Base-by-base conservation (phyloP, 1,284 basidiomycete species). In the Mrakiaceae sp. region DNA sequence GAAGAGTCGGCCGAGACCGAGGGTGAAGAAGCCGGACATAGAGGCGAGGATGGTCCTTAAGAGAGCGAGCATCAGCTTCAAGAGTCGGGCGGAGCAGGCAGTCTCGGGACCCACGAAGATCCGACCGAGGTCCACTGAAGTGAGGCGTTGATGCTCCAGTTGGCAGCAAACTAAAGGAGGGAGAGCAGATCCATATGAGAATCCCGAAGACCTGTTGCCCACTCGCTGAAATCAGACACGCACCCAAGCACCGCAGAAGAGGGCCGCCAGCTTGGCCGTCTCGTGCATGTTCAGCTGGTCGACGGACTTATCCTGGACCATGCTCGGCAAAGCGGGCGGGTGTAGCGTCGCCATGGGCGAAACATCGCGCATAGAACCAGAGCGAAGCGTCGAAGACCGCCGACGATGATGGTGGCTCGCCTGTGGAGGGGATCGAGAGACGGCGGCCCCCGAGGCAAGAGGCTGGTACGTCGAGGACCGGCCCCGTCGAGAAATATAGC, bases 91-190 rank as follows among this genome's bases (percentile, higher is more conserved):
- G 46, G 14, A 46, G 47, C 27, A 14, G 47, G 8, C 4, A 3
- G 10, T 58, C 39, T n/a, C 11, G 2, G 7, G 11, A 78, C 86
- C 67, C 74, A 89, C 40, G 89, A 85, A 72, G 90, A 94, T 4
- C 90, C 89, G 40, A 96, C 93, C 70, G 85, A 90, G 1, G 94
- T 96, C 74, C 86, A 88, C 49, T 83, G 84, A 57, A 96, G 79
- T 9, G 87, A 81, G 1, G 85, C 85, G 73, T 93, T 95, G 55
- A 93, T 77, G 6, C 84, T 77, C 90, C 91, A 96, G 73, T 96
- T 96, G 16, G 93, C 93, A 52, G 86, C 79, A 71, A 96, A 95
- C 27, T 27, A 27, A 27, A 27, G 27, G 27, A 27, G 27, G 91
- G 90, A 93, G 56, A 92, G 79, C 62, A 89, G 79, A 71, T n/a